Evolutionary conservation across 2,329 filamentous ascomycete genomes (phyloP).

Genomic region (Aspergillus piperis): DNA sequence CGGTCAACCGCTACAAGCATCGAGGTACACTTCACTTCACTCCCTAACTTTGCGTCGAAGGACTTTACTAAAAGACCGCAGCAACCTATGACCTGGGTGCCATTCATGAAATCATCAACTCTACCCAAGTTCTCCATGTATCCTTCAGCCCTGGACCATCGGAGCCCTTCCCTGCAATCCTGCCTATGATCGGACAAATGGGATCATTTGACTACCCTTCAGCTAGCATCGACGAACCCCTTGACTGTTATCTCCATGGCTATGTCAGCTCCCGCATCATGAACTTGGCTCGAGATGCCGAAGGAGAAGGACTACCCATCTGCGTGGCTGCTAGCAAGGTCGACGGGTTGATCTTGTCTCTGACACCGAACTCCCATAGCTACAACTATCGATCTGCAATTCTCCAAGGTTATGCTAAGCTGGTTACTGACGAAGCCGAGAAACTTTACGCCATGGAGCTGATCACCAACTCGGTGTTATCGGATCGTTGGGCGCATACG

Average conservation of each 20-base stretch:
- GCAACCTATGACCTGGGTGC: conserved; percentile 70
- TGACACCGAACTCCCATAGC: conserved; percentile 78
- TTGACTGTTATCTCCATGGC: conserved; percentile 80
- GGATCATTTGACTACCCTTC: conserved; percentile 68
- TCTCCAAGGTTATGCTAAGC: conserved; percentile 70
- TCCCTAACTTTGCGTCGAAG: neutral
- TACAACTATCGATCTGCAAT: conserved; percentile 85
- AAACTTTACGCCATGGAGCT: conserved; percentile 76
- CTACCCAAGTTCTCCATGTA: conserved; percentile 72
- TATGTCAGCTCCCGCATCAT: conserved; percentile 79
- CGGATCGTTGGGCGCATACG: conserved; percentile 67
- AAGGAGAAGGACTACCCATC: conserved; percentile 64
- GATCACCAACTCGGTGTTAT: conserved; percentile 73
- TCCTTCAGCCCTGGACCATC: conserved; percentile 67
- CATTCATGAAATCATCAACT: conserved; percentile 76
- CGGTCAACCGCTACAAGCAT: conserved; percentile 66
- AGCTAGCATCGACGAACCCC: conserved; percentile 61
- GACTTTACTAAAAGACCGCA: conserved; percentile 35
- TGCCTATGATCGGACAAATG: conserved; percentile 87
- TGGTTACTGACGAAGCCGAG: conserved; percentile 69
- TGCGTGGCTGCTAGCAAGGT: conserved; percentile 72
- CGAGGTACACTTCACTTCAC: conserved; percentile 52
- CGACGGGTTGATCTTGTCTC: conserved; percentile 76
- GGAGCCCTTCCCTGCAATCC: conserved; percentile 71
- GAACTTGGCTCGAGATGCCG: conserved; percentile 57